Conservation (phyloP, 2,329 filamentous ascomycete genomes). For the Graphilbum ipis-grandicollis region DNA sequence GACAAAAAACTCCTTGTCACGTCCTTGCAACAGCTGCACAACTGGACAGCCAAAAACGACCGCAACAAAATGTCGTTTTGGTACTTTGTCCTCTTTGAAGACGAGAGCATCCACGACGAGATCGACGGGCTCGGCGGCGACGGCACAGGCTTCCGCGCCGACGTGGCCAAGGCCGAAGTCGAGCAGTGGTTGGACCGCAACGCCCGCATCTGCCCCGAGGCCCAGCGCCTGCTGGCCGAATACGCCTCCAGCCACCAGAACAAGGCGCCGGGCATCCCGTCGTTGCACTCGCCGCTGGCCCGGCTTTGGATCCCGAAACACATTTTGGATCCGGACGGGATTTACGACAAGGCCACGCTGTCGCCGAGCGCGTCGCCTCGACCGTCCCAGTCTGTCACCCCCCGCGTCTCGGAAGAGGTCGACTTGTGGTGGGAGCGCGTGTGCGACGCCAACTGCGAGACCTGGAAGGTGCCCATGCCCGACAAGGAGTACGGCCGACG, state of each 20-base stretch:
- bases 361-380: too few species aligned
- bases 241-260: slow-evolving; percentile 33
- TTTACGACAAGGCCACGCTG: slow-evolving; percentile 20
- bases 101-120: slow-evolving; percentile 27
- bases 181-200: slow-evolving; percentile 46
- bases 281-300: slow-evolving; percentile 31
- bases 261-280: slow-evolving; percentile 30
- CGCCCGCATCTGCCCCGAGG: slow-evolving; percentile 38
- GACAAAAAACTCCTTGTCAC: slow-evolving; percentile 51
- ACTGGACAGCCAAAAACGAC: slow-evolving; percentile 53
- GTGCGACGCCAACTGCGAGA: slow-evolving; percentile 41
- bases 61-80: slow-evolving; percentile 55
- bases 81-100: slow-evolving; percentile 48
- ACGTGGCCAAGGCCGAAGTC: slow-evolving; percentile 41
- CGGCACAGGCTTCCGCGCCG: slow-evolving; percentile 33
- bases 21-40: slow-evolving; percentile 48
- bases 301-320: slow-evolving; percentile 38
- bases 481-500: slow-evolving; percentile 40
- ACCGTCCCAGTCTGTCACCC: slow-evolving; percentile 9
- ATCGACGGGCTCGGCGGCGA: slow-evolving; percentile 34
- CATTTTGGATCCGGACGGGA: slow-evolving; percentile 28
- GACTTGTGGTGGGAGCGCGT: slow-evolving; percentile 48
- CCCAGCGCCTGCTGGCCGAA: slow-evolving; percentile 33
- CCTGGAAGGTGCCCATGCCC: slow-evolving; percentile 41
- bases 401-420: slow-evolving; percentile 45